Conservation (phyloP, 2,329 filamentous ascomycete species). For the Chaetomiaceae sp. region DNA sequence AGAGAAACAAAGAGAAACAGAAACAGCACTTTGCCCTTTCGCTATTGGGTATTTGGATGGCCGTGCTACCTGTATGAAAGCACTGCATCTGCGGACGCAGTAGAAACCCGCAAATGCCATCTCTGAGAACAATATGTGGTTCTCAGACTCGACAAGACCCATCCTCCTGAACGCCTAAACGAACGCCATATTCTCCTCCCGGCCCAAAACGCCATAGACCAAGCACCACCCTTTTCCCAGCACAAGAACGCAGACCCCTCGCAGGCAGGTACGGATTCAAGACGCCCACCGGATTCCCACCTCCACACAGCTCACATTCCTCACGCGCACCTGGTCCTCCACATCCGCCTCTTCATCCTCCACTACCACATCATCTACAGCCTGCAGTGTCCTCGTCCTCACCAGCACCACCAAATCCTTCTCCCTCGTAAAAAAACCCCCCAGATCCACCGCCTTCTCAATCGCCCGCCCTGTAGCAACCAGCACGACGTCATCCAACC, state of each 20-base stretch:
- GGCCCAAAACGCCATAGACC: background rate
- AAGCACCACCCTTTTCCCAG: background rate
- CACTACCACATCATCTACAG: conserved; percentile 61
- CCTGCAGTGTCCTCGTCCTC: conserved; percentile 58
- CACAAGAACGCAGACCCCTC: background rate
- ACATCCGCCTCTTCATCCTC: conserved; percentile 27
- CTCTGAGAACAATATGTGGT: background rate
- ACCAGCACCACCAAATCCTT: conserved; percentile 55
- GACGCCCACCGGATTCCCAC: conserved; percentile 38
- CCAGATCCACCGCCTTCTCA: conserved; percentile 57
- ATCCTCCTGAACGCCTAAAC: background rate
- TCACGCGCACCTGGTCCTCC: conserved; percentile 33
- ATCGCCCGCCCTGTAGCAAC: conserved; percentile 66
- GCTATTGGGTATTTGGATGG: background rate
- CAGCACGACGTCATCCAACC: conserved; percentile 49
- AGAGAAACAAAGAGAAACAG: too few relatives aligned
- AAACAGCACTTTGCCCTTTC: background rate
- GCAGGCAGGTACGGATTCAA: background rate
- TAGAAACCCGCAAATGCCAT: background rate
- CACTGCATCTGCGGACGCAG: too few relatives aligned
- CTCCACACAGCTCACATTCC: conserved; percentile 50
- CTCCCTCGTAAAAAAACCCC: conserved; percentile 60
- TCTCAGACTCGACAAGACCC: background rate
- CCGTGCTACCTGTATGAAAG: background rate
- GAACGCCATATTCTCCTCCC: background rate